Base-by-base conservation (phyloP, 140 eudicot species). In the Artemisia princeps region DNA sequence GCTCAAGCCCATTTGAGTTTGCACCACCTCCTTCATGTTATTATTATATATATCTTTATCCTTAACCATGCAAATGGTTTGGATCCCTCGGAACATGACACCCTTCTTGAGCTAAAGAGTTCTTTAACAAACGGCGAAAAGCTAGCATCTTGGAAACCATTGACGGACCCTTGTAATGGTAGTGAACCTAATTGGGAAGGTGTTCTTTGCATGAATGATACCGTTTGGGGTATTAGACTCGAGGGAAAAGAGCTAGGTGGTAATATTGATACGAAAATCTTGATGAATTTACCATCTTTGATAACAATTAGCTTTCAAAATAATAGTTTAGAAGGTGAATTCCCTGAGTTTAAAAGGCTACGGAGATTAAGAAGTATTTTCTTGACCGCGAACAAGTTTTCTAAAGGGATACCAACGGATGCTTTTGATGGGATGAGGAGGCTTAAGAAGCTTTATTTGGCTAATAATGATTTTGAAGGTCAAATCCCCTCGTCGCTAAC, bases 211-310 rank as follows among this genome's bases (percentile, higher is more conserved):
- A 26, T 58, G 2, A 74, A 72, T 11, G 82, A 80, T 8, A 28
- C 17, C 15, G 75, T 92, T 30, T 85, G 82, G 81, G 98, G 98
- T 0, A 61, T 92, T 20, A 75, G 77, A 61, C 86, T 92, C 15
- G 84, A 92, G 40, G 75, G 82, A n/a, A 77, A 78, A 82, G 84
- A 80, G 9, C 66, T 92, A 2, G 69, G 75, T 19, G 96, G 95
- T 0, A n/a, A 11, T 22, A 70, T 88, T 0, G 78, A 88, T 12
- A 23, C 84, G 2, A 77, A 76, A 7, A 16, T 79, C 17, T 82
- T 92, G 8, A 50, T 46, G 59, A 74, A 78, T 10, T 22, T 92
- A 64, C 62, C 63, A 11, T 23, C 63, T 54, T 73, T 88, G 55
- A 64, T 82, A 30, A 71, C 95, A 7, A 55, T 92, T 1, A 88